Evolutionary conservation across 2,329 filamentous ascomycete genomes (phyloP).

Genomic region (Penicillium sclerotiorum): DNA sequence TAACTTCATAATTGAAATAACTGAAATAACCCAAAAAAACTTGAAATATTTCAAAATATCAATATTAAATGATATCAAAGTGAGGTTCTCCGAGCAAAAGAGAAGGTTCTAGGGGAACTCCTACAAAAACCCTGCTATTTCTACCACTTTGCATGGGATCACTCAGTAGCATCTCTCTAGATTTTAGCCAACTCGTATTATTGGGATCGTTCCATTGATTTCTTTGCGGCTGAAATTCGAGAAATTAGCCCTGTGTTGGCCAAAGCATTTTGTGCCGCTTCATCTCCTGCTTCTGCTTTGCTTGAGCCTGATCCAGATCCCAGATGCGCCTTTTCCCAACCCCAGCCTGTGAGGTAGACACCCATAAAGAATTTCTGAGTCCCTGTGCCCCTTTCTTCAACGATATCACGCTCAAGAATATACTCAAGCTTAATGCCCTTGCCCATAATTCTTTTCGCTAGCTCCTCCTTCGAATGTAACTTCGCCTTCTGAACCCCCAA

Average conservation of each 20-base stretch:
- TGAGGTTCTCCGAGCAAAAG: too few species aligned
- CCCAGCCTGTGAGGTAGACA: conserved; percentile 53
- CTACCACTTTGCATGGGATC: too few species aligned
- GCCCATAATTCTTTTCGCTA: conserved; percentile 57
- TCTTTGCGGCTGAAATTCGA: conserved; percentile 41
- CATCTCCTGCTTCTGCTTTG: conserved; percentile 49
- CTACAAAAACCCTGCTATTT: too few species aligned
- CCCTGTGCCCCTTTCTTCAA: conserved; percentile 36
- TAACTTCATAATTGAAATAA: too few species aligned
- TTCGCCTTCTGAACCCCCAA: conserved; percentile 28
- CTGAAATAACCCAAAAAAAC: too few species aligned
- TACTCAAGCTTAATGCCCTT: conserved; percentile 65
- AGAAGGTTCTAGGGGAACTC: too few species aligned
- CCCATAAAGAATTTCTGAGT: conserved; percentile 48
- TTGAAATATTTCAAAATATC: too few species aligned
- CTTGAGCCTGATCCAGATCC: conserved; percentile 49
- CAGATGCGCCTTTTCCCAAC: conserved; percentile 46
- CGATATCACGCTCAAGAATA: conserved; percentile 44
- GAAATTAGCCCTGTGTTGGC: conserved; percentile 42
- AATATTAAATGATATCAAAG: too few species aligned
- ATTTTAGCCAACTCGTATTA: too few species aligned
- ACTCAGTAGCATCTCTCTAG: too few species aligned
- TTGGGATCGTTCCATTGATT: conserved; percentile 7
- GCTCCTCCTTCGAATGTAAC: conserved; percentile 55
- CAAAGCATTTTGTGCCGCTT: conserved; percentile 47